A percentile compares a stretch with the other conserved stretches of the same genome.
Evolutionary conservation across 75 land plant genomes (phyloP).

Genomic region (Pinus taeda): DNA sequence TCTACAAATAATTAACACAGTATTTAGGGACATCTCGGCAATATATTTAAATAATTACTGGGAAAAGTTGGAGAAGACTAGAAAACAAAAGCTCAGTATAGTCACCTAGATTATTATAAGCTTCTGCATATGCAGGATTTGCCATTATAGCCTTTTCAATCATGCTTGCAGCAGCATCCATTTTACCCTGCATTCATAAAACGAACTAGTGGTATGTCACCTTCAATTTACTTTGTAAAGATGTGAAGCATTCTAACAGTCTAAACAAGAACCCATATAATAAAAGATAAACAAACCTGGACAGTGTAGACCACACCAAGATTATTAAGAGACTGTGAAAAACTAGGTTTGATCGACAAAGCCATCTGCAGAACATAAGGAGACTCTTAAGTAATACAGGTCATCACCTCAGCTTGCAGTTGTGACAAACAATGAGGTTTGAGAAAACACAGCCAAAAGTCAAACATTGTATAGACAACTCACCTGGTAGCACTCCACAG

Average conservation of each 20-base stretch:
- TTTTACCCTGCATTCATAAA: conserved; percentile 78
- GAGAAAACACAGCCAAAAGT: neutral
- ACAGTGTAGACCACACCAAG: conserved; percentile 98
- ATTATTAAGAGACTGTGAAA: conserved; percentile 96
- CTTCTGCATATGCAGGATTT: conserved; percentile 98
- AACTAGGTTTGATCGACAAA: conserved; percentile 83
- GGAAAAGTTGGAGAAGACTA: neutral
- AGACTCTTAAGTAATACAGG: conserved; percentile 1
- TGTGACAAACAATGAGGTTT: neutral
- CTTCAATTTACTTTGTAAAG: neutral
- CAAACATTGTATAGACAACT: neutral
- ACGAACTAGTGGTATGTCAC: neutral
- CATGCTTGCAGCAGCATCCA: conserved; percentile 98
- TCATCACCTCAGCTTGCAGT: neutral
- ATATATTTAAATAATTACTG: neutral
- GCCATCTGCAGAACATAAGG: conserved; percentile 66
- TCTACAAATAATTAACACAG: neutral
- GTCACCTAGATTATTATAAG: conserved; percentile 92
- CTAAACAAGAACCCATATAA: neutral
- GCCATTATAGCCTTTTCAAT: conserved; percentile 98
- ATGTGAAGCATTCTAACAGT: neutral
- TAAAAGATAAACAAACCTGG: conserved; percentile 52
- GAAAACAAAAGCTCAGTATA: neutral
- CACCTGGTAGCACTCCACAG: conserved; percentile 98
- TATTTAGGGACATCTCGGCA: neutral